phyloP scores from a whole-genome alignment of 371 early-diverging fungal species.

The Basidiobolus meristosporus region DNA sequence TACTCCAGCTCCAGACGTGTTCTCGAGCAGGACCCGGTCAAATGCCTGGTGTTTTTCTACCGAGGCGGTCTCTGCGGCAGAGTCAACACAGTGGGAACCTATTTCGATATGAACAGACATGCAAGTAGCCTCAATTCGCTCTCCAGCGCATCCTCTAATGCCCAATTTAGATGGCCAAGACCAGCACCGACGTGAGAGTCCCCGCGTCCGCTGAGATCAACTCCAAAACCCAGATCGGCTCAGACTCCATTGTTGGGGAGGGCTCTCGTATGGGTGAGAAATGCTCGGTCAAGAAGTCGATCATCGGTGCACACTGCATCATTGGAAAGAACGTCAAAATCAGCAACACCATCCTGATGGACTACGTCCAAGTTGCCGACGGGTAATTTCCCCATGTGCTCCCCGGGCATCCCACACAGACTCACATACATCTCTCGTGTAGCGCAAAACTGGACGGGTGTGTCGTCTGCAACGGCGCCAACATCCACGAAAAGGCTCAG shows the following conservation, averaged over 20 bases:
- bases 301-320: constrained; percentile 76
- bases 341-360: constrained; percentile 83
- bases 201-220: constrained; percentile 38
- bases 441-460: constrained; percentile 81
- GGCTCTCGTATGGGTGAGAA: constrained; percentile 76
- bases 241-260: constrained; percentile 81
- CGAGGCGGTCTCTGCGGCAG: constrained; percentile 40
- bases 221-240: constrained; percentile 30
- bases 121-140: constrained; percentile 16
- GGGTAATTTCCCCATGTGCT: constrained; percentile 20
- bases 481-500: constrained; percentile 46
- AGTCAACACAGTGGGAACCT: constrained; percentile 63
- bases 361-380: constrained; percentile 74
- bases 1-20: no score
- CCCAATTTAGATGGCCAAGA: constrained; percentile 21
- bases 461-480: constrained; percentile 65
- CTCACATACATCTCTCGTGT: constrained; percentile 4
- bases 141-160: not conserved
- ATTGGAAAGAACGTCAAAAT: constrained; percentile 93
- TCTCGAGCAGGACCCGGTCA: constrained; percentile 10
- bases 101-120: constrained; percentile 69
- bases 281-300: constrained; percentile 77
- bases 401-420: not conserved
- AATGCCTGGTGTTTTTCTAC: constrained; percentile 18
- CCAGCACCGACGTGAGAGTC: constrained; percentile 27